Evolutionary conservation across 2,329 filamentous ascomycete genomes (phyloP), one percentile per base, ranked within the genome.

Genomic region (Cladophialophora exuberans): DNA sequence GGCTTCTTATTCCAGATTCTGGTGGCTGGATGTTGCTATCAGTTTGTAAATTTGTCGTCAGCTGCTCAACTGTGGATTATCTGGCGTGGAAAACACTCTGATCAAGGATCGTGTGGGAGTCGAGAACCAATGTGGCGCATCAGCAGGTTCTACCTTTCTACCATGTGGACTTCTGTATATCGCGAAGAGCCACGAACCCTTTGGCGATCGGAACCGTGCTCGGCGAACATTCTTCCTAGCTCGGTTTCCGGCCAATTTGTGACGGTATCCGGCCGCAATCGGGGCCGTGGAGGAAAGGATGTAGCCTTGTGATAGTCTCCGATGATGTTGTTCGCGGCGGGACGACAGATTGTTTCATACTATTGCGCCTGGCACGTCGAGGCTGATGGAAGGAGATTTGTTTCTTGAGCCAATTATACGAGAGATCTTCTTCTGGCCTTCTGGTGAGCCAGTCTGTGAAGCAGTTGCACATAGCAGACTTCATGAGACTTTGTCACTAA

Each of bases 211-310:
- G 42, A 48, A 35, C 11, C 44, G n/a, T 2, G 3, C 11, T 35
- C 44, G 44, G 44, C 44, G 44, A 48, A 48, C n/a, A 48, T 48
- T 35, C 10, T 22, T 48, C 28, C 30, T 31, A 31, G 26, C 3
- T 48, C 15, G 15, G 28, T 35, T 48, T 20, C 44, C 44, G 44
- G 44, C 44, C 28, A 48, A 48, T 18, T 31, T 48, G 30, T 35
- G 30, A 9, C 30, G 9, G 25, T 31, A 3, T 20, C 30, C 18
- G 26, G 28, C 25, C 44, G 22, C 26, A 22, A 31, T 4, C 25
- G 42, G 22, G 15, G 25, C 43, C 13, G 22, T 46, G 26, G 25
- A n/a, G n/a, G n/a, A n/a, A 46, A 25, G 22, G 22, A 26, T 33
- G 22, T 26, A 46, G 22, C 43, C 22, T 31, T 31, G 26, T 46